Conservation (phyloP, 345 rosid species). For the Eucalyptus leucophloia region DNA sequence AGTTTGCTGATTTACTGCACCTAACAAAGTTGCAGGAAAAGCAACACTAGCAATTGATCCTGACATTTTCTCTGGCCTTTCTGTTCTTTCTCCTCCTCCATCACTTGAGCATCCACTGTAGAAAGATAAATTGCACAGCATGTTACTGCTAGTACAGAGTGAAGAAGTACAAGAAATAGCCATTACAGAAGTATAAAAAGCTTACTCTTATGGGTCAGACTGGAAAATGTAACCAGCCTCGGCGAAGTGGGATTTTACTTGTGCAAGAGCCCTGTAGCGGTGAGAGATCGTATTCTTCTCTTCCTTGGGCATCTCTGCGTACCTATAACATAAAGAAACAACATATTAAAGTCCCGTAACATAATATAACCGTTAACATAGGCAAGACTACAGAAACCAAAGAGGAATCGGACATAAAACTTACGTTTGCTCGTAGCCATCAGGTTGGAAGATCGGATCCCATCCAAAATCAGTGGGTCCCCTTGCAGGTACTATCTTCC, state of each 20-base stretch:
- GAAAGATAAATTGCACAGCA: not conserved
- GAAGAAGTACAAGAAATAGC: not conserved
- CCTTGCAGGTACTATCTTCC: slow-evolving; percentile 76
- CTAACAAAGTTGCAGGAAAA: not conserved
- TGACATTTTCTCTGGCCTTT: not conserved
- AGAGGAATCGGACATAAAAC: not conserved
- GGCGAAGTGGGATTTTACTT: slow-evolving; percentile 61
- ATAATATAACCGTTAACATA: not conserved
- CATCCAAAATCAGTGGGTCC: slow-evolving; percentile 94
- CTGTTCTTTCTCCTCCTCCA: not conserved
- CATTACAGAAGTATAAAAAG: not conserved
- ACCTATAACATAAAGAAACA: slow-evolving; percentile 22
- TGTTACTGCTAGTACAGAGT: not conserved
- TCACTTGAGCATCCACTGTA: not conserved
- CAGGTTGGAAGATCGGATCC: slow-evolving; percentile 96
- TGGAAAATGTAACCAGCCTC: slow-evolving; percentile 53
- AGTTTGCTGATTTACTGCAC: not conserved
- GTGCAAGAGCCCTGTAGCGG: slow-evolving; percentile 62
- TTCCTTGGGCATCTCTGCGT: slow-evolving; percentile 88
- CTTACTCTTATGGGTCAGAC: slow-evolving; percentile 10
- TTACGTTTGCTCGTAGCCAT: slow-evolving; percentile 77
- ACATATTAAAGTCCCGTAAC: not conserved
- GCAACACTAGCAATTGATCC: not conserved
- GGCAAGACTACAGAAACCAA: not conserved
- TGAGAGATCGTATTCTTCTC: slow-evolving; percentile 93